Evolutionary conservation across 75 land plant species (phyloP).

Genomic region (Gnetum montanum): DNA sequence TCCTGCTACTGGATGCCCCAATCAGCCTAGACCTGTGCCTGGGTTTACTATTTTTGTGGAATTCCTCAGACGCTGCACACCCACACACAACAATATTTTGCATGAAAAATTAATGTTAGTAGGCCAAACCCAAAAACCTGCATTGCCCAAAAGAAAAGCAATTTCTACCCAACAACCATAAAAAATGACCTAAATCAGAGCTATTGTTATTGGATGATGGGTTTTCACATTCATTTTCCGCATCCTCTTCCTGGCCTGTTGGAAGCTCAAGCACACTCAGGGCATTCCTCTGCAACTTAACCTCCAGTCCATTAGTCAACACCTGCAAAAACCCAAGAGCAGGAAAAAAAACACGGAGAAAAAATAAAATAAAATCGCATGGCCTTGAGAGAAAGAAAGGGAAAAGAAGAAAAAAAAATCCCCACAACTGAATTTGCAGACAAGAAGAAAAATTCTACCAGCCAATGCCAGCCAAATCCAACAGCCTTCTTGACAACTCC

Average conservation of each 20-base stretch:
- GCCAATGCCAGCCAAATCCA: conserved; percentile 78
- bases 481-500: conserved; percentile 69
- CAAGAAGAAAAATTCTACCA: conserved; percentile 18
- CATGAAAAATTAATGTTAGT: conserved; percentile 4
- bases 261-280: conserved; percentile 35
- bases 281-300: conserved; percentile 38
- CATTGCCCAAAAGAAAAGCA: neutral
- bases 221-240: conserved; percentile 10
- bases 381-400: too few relatives aligned
- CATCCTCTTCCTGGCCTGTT: conserved; percentile 30
- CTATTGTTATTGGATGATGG: conserved; percentile 50
- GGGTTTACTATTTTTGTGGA: conserved; percentile 3
- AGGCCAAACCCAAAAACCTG: neutral
- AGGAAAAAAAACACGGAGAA: too few relatives aligned
- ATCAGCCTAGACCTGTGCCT: conserved; percentile 3
- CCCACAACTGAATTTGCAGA: too few relatives aligned
- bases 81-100: too few relatives aligned
- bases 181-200: conserved; percentile 15
- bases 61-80: conserved; percentile 4
- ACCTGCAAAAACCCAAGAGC: conserved; percentile 6
- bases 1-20: conserved; percentile 3
- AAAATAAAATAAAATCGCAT: too few relatives aligned
- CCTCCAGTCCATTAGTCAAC: conserved; percentile 32
- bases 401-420: too few relatives aligned
- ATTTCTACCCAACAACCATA: too few relatives aligned